phyloP scores from a whole-genome alignment of 768 basidiomycete genomes.

The Cystofilobasidium macerans region DNA sequence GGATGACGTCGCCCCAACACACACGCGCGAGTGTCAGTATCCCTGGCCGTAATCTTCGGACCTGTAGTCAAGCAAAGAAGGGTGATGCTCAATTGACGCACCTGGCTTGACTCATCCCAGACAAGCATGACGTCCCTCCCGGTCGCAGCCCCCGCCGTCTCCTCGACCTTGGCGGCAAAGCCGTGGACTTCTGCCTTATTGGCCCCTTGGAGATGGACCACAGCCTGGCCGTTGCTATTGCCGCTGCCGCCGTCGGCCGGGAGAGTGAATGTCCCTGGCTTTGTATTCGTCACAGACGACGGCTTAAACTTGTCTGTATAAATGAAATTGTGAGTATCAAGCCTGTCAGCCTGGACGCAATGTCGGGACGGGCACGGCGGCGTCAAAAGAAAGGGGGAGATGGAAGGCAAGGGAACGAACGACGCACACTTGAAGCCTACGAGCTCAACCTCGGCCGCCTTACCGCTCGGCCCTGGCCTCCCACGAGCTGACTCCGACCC shows the following conservation, averaged over 20 bases:
- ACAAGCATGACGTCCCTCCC: slow-evolving; percentile 8
- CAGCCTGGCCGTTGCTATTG: not conserved
- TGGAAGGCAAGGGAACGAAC: not conserved
- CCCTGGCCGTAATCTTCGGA: too few species aligned
- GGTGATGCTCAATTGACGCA: not conserved
- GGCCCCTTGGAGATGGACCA: slow-evolving; percentile 14
- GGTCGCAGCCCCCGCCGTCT: not conserved
- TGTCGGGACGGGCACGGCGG: not conserved
- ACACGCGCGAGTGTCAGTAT: not conserved
- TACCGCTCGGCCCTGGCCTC: not conserved
- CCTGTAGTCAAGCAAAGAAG: not conserved
- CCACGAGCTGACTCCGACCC: not conserved
- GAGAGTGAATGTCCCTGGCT: slow-evolving; percentile 14
- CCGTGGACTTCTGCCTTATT: slow-evolving; percentile 13
- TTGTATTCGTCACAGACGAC: not conserved
- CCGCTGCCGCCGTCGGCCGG: not conserved
- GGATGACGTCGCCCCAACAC: too few species aligned
- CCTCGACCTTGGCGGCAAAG: slow-evolving; percentile 19
- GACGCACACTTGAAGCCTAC: slow-evolving; percentile 3
- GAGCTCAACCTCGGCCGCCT: not conserved
- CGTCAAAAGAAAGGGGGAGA: not conserved
- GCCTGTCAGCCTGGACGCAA: too few species aligned
- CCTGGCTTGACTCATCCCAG: slow-evolving; percentile 7
- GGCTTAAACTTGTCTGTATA: slow-evolving; percentile 4
- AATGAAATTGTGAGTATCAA: too few species aligned